Conservation (phyloP, 768 basidiomycete species). For the Trametes gibbosa region DNA sequence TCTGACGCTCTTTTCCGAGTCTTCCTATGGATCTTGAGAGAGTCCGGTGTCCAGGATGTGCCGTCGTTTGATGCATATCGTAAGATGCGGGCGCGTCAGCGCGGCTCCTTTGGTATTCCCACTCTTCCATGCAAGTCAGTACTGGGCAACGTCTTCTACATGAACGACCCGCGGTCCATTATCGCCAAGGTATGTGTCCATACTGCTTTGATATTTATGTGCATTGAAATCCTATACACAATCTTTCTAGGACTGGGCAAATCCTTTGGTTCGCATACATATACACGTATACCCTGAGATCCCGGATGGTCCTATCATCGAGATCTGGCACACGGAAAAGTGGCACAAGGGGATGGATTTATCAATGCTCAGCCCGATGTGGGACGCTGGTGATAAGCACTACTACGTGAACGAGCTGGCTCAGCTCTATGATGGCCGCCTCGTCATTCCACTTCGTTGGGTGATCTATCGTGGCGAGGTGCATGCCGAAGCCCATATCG, state of each 20-base stretch:
- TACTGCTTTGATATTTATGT: neutral
- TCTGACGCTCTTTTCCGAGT: conserved; percentile 2
- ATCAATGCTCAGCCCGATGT: conserved; percentile 16
- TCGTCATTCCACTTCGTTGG: conserved; percentile 23
- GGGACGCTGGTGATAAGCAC: neutral
- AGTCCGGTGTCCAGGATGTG: conserved; percentile 8
- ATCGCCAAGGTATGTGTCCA: neutral
- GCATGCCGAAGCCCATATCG: conserved; percentile 3
- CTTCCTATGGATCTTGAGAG: conserved; percentile 9
- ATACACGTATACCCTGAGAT: conserved; percentile 19
- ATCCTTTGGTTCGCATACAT: conserved; percentile 8
- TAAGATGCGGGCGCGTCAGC: conserved; percentile 1
- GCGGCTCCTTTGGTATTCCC: neutral
- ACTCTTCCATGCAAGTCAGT: conserved; percentile 1
- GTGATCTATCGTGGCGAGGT: neutral
- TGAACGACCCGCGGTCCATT: conserved; percentile 1
- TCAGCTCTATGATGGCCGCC: neutral
- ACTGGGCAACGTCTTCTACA: conserved; percentile 12
- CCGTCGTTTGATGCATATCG: conserved; percentile 9
- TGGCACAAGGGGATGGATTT: conserved; percentile 1
- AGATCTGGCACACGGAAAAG: conserved; percentile 18
- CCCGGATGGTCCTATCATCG: conserved; percentile 9
- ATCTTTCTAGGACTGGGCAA: conserved; percentile 19
- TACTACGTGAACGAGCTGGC: conserved; percentile 21
- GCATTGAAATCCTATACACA: neutral